Percentiles rank a stretch among this genome's conserved stretches.
These are phyloP conservation scores for Globisporangium emineosum DNA, from an alignment of 352 stramenopile genomes.

Conservation along the genomic window DNA sequence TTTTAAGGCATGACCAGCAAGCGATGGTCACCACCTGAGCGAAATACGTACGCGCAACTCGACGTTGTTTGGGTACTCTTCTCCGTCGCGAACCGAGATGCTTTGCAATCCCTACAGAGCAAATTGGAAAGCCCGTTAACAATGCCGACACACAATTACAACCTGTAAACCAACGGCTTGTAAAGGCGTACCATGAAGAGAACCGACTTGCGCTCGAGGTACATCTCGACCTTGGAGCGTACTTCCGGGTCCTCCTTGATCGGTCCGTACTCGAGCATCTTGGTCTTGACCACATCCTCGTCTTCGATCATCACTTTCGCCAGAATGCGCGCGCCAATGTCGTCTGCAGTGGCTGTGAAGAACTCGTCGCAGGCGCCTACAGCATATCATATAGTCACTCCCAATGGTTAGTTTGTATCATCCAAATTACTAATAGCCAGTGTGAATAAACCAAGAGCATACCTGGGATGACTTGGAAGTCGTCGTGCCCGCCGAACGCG, in stretches of 20 bases:
- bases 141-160: background rate
- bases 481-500: conserved; percentile 53
- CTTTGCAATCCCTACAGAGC: conserved; percentile 33
- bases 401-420: background rate
- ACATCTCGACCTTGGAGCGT: conserved; percentile 82
- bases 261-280: conserved; percentile 80
- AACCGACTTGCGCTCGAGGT: conserved; percentile 74
- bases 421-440: no score
- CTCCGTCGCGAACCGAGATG: conserved; percentile 54
- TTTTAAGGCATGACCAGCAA: background rate
- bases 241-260: conserved; percentile 85
- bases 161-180: background rate
- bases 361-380: conserved; percentile 56
- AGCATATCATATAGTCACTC: background rate
- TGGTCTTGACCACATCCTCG: conserved; percentile 64
- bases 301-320: conserved; percentile 77
- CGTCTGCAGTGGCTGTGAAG: conserved; percentile 77
- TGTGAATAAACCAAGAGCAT: background rate
- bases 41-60: conserved; percentile 48
- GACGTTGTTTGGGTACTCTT: conserved; percentile 53
- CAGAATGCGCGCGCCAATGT: conserved; percentile 74
- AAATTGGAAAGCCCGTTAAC: no score
- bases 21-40: background rate
- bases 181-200: conserved; percentile 65
- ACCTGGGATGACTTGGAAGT: conserved; percentile 73